Conservation (phyloP, 139 green algal genomes). For the Coelastrella sp. region DNA sequence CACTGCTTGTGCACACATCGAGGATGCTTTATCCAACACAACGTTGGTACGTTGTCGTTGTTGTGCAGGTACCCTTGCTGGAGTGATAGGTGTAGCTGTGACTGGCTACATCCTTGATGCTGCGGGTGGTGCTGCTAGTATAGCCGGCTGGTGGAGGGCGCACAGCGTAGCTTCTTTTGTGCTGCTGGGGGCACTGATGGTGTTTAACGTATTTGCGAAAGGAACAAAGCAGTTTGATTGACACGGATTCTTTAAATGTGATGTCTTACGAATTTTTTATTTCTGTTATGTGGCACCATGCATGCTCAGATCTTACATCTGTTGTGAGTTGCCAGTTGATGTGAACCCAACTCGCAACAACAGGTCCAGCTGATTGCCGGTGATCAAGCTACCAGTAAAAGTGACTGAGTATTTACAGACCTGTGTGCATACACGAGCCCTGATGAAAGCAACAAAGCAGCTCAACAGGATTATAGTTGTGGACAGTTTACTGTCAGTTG, state of each 20-base stretch:
- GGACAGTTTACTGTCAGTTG: too few relatives aligned
- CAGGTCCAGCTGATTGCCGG: too few relatives aligned
- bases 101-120: conserved; percentile 91
- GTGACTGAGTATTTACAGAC: too few relatives aligned
- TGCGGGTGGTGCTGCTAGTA: conserved; percentile 58
- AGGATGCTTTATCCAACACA: neutral
- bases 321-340: too few relatives aligned
- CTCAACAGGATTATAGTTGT: too few relatives aligned
- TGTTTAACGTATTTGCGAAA: conserved; percentile 85
- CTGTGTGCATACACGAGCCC: too few relatives aligned
- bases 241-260: neutral
- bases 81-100: conserved; percentile 92
- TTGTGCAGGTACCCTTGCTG: conserved; percentile 80
- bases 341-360: too few relatives aligned
- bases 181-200: conserved; percentile 71
- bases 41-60: neutral
- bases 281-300: too few relatives aligned
- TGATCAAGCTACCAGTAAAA: too few relatives aligned
- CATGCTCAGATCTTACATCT: too few relatives aligned
- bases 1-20: neutral
- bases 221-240: conserved; percentile 75
- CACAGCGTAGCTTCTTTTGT: conserved; percentile 72
- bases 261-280: too few relatives aligned
- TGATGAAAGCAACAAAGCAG: too few relatives aligned
- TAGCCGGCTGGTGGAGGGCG: conserved; percentile 82